Evolutionary conservation across 1,284 basidiomycete genomes (phyloP), one percentile per base, ranked within the genome.

Genomic region (Ceratobasidium papillatum): DNA sequence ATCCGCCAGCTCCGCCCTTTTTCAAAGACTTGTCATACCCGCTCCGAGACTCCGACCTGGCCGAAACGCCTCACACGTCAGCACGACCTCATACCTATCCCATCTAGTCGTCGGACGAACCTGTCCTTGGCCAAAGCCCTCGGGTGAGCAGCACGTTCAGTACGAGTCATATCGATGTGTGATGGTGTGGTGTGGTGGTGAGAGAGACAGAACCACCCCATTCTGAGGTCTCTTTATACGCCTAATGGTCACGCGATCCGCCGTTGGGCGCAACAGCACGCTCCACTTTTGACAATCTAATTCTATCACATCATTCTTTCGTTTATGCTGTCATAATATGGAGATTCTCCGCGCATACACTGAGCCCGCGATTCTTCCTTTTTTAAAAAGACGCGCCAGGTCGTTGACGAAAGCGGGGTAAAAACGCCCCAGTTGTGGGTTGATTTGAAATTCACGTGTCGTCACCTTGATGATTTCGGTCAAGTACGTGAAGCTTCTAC

Each of bases 1-100:
- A 95, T 84, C 86, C 84, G 49, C 94, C 94, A 49, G 88, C 89
- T 73, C 94, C 94, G 77, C 87, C 85, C 85, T 96, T 95, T 82
- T 89, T 91, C 73, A 93, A 81, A 76, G 86, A 87, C 81, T 88
- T 89, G 86, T 90, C 88, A 75, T 91, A 86, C 66, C 93, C 94
- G 45, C 89, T 88, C 81, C 89, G 90, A 80, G 91, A 90, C 84
- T 91, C 87, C 45, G 90, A 90, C 78, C 91, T 89, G 51, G 32
- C 58, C 56, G 56, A 59, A 49, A 41, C 58, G 7, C 61, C 17
- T 3, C 32, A 41, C 56, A 52, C 45, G n/a, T 52, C 34, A 63
- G 52, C 27, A 36, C n/a, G 0, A 27, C 25, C 34, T 0, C 19
- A 34, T 25, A 14, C 56, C 14, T 2, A 19, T 36, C 34, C 17